Percentiles rank a stretch among this genome's conserved stretches.
Evolutionary conservation across 805 yeast species (phyloP).

Genomic region (Zygoascus ofunaensis): DNA sequence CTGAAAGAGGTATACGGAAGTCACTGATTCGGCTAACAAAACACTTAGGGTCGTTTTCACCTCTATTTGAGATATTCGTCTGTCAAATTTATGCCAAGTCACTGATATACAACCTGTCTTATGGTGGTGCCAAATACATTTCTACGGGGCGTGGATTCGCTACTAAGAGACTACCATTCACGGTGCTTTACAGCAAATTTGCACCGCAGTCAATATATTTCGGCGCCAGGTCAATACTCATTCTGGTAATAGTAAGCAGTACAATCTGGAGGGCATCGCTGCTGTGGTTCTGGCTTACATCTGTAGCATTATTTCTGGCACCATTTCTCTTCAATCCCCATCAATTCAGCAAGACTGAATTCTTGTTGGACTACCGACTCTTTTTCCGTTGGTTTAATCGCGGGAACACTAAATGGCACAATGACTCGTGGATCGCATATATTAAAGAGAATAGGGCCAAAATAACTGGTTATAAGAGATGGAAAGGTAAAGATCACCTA

Average conservation of each 20-base stretch:
- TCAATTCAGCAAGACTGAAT: constrained; percentile 83
- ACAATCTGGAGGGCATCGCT: constrained; percentile 74
- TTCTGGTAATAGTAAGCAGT: constrained; percentile 48
- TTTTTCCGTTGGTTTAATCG: constrained; percentile 66
- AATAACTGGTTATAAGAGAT: constrained; percentile 71
- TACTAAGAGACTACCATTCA: constrained; percentile 58
- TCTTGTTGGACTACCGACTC: constrained; percentile 80
- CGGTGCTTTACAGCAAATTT: constrained; percentile 57
- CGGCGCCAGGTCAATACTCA: constrained; percentile 44
- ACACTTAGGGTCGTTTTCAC: constrained; percentile 64
- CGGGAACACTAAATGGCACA: constrained; percentile 49
- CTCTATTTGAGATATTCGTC: constrained; percentile 70
- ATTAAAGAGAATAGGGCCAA: constrained; percentile 61
- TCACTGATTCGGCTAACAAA: constrained; percentile 54
- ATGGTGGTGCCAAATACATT: constrained; percentile 77
- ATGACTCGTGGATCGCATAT: constrained; percentile 60
- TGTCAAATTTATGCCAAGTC: constrained; percentile 70
- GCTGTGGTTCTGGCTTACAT: constrained; percentile 90
- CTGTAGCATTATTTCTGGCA: constrained; percentile 70
- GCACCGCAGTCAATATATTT: constrained; percentile 59
- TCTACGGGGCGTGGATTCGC: constrained; percentile 82
- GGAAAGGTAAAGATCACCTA: constrained; percentile 36
- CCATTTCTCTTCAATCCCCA: constrained; percentile 91
- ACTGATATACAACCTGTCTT: constrained; percentile 53
- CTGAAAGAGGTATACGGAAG: constrained; percentile 66